phyloP scores from a whole-genome alignment of 2,329 filamentous ascomycete genomes.

The Calonectria leucothoes region DNA sequence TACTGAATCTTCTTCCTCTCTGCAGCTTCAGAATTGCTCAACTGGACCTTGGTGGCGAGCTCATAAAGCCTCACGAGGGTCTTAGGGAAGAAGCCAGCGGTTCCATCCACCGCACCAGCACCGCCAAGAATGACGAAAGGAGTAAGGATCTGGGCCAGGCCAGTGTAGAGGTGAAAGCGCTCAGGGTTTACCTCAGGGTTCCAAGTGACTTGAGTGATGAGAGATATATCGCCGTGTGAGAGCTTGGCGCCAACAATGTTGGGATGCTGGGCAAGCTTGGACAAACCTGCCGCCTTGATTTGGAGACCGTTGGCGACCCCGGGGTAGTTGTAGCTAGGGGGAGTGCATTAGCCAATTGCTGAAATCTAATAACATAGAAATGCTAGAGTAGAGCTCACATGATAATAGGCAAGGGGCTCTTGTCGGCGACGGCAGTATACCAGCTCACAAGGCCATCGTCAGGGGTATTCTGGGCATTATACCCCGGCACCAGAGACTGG shows the following conservation, averaged over 20 bases:
- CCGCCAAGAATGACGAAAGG: conserved; percentile 70
- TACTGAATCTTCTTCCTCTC: conserved; percentile 43
- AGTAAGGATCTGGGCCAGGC: conserved; percentile 73
- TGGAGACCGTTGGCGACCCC: conserved; percentile 74
- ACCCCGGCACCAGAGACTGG: conserved; percentile 68
- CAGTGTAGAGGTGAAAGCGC: background rate
- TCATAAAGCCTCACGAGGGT: conserved; percentile 69
- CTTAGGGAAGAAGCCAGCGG: conserved; percentile 73
- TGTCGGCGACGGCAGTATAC: conserved; percentile 69
- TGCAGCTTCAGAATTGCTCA: conserved; percentile 54
- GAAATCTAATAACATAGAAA: background rate
- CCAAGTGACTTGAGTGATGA: background rate
- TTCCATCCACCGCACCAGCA: conserved; percentile 73
- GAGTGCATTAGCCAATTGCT: background rate
- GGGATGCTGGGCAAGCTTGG: conserved; percentile 66
- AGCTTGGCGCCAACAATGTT: conserved; percentile 54
- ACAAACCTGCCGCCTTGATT: conserved; percentile 68
- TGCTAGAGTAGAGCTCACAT: conserved; percentile 57
- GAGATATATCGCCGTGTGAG: background rate
- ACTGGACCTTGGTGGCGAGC: conserved; percentile 48
- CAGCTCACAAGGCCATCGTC: conserved; percentile 66
- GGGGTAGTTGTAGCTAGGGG: conserved; percentile 71
- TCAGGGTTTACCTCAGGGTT: background rate
- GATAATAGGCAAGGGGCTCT: conserved; percentile 67
- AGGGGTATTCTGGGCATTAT: conserved; percentile 66